Evolutionary conservation across 805 yeast species (phyloP).

Genomic region (Nakazawaea laoshanensis): DNA sequence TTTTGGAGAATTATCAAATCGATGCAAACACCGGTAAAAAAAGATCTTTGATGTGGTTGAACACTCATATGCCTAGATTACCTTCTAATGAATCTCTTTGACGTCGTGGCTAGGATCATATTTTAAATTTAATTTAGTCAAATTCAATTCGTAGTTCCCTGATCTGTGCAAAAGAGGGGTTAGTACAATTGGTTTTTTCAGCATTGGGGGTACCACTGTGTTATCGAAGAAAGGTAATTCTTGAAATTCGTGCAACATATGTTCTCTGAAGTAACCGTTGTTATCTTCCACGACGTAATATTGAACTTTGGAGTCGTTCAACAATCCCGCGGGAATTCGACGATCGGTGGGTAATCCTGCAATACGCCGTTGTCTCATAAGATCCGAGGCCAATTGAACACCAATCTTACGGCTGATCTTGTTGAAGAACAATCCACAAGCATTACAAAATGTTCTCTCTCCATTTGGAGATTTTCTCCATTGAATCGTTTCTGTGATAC

Average conservation of each 20-base stretch:
- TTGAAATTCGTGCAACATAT: background rate
- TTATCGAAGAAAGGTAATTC: constrained; percentile 1
- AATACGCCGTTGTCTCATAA: constrained; percentile 17
- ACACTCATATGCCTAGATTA: constrained; percentile 19
- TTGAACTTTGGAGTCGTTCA: background rate
- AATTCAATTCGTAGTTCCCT: background rate
- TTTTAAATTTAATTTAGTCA: constrained; percentile 7
- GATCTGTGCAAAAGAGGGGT: constrained; percentile 4
- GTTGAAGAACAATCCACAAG: constrained; percentile 72
- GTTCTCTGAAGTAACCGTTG: background rate
- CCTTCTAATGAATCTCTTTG: background rate
- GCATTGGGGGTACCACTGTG: constrained; percentile 3
- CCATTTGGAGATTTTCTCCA: constrained; percentile 84
- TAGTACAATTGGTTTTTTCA: constrained; percentile 4
- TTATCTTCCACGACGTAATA: constrained; percentile 4
- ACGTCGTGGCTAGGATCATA: constrained; percentile 10
- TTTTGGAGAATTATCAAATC: constrained; percentile 23
- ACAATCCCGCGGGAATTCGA: constrained; percentile 4
- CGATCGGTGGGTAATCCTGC: constrained; percentile 2
- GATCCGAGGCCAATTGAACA: constrained; percentile 38
- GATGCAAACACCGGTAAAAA: constrained; percentile 21
- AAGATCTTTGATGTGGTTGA: constrained; percentile 23
- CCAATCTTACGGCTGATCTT: constrained; percentile 57
- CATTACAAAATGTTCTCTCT: constrained; percentile 68
- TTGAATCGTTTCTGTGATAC: constrained; percentile 61